phyloP scores from a whole-genome alignment of 805 yeast genomes.

The Zygoascus biomembranicola region DNA sequence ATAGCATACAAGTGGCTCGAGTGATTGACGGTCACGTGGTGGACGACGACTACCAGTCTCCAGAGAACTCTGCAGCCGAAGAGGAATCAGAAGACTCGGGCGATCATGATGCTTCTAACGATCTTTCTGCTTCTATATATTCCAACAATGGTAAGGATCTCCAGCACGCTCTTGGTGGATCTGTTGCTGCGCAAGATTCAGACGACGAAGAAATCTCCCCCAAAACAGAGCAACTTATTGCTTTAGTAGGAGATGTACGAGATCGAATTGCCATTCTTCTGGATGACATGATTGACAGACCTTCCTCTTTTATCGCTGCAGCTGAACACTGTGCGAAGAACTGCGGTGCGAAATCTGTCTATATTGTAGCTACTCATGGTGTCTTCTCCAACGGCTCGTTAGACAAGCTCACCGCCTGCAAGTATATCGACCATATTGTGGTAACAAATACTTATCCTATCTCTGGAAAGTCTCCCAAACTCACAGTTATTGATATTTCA shows the following conservation, averaged over 20 bases:
- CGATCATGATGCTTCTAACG: conserved; percentile 4
- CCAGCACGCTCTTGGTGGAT: conserved; percentile 65
- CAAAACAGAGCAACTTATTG: conserved; percentile 74
- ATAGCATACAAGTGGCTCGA: conserved; percentile 80
- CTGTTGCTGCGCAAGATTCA: conserved; percentile 63
- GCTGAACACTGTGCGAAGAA: conserved; percentile 94
- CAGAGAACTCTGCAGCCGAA: conserved; percentile 26
- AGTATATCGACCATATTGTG: conserved; percentile 82
- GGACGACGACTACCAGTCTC: conserved; percentile 60
- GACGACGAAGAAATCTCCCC: conserved; percentile 77
- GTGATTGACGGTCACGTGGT: conserved; percentile 96
- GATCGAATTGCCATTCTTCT: conserved; percentile 86
- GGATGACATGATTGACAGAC: conserved; percentile 97
- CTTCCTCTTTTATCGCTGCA: conserved; percentile 88
- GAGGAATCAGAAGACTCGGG: conserved; percentile 21
- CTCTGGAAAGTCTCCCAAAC: conserved; percentile 51
- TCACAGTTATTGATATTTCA: conserved; percentile 85
- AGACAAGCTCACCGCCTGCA: conserved; percentile 66
- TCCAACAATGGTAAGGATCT: conserved; percentile 16
- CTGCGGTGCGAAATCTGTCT: conserved; percentile 92
- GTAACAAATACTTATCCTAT: conserved; percentile 97
- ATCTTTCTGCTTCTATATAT: conserved; percentile 4
- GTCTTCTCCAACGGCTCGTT: conserved; percentile 82
- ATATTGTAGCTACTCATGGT: conserved; percentile 93
- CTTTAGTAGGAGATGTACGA: conserved; percentile 92